phyloP scores from a whole-genome alignment of 768 basidiomycete species.

The Naematelia aurantialba region DNA sequence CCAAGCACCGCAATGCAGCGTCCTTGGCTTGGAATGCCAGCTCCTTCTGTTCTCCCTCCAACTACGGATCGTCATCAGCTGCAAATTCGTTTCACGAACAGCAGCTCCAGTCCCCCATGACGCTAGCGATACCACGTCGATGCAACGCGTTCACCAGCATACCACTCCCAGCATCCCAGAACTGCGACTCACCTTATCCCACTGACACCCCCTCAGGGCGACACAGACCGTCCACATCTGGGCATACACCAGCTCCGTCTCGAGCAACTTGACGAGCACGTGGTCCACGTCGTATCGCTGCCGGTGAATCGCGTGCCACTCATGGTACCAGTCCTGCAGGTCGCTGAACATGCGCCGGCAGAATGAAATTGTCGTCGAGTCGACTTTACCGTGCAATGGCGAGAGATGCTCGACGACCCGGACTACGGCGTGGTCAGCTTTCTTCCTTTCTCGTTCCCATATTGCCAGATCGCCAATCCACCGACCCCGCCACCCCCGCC shows the following conservation, averaged over 20 bases:
- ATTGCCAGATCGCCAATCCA: slow-evolving; percentile 1
- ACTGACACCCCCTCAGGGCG: slow-evolving; percentile 81
- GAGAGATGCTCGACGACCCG: slow-evolving; percentile 89
- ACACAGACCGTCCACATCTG: slow-evolving; percentile 94
- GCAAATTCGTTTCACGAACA: not conserved
- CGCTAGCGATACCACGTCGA: too few species aligned
- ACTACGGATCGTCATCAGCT: slow-evolving; percentile 44
- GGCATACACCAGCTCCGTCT: slow-evolving; percentile 83
- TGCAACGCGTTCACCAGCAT: too few species aligned
- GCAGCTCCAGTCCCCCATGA: too few species aligned
- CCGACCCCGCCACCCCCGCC: too few species aligned
- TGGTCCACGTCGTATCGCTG: slow-evolving; percentile 68
- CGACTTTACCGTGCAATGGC: slow-evolving; percentile 79
- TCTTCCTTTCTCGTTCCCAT: not conserved
- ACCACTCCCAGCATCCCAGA: too few species aligned
- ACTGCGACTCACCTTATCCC: slow-evolving; percentile 72
- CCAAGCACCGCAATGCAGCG: slow-evolving; percentile 77
- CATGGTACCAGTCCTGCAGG: slow-evolving; percentile 84
- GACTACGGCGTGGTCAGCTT: slow-evolving; percentile 54
- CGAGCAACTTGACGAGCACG: slow-evolving; percentile 78
- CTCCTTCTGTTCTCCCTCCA: slow-evolving; percentile 91
- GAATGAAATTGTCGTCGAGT: slow-evolving; percentile 76
- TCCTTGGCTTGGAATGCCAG: slow-evolving; percentile 94
- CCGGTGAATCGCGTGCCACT: slow-evolving; percentile 83
- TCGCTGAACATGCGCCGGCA: slow-evolving; percentile 81